A percentile compares a stretch with the other conserved stretches of the same genome.
Conservation (phyloP, 352 stramenopile genomes). For the Phytophthora macrochlamydospora region DNA sequence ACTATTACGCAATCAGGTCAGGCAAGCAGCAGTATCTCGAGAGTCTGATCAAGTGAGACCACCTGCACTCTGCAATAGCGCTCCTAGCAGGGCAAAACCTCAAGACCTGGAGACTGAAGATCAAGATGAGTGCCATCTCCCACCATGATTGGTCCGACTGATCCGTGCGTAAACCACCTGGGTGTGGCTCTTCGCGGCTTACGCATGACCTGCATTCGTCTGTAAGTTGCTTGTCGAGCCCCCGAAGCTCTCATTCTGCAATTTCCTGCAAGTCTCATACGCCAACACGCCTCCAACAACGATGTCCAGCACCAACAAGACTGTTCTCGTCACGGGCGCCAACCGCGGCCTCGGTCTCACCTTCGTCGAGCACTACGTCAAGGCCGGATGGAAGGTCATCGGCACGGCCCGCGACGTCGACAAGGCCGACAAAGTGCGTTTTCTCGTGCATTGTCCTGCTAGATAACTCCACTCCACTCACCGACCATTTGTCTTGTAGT, state of each 20-base stretch:
- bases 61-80: too few relatives aligned
- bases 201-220: neutral
- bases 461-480: neutral
- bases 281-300: neutral
- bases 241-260: neutral
- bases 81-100: too few relatives aligned
- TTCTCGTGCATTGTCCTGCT: neutral
- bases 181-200: neutral
- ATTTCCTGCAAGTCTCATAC: neutral
- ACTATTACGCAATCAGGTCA: too few relatives aligned
- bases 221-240: slow-evolving; percentile 21
- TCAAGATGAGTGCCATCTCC: too few relatives aligned
- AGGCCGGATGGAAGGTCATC: slow-evolving; percentile 53
- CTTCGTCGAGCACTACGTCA: slow-evolving; percentile 47
- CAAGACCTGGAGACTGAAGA: too few relatives aligned
- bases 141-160: too few relatives aligned
- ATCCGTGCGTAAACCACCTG: neutral
- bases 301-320: slow-evolving; percentile 27
- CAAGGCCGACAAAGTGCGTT: slow-evolving; percentile 32
- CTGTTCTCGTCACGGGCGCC: slow-evolving; percentile 54
- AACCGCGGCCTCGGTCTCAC: slow-evolving; percentile 53
- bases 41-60: too few relatives aligned
- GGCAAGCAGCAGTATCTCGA: too few relatives aligned
- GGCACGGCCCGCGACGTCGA: slow-evolving; percentile 32
- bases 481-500: slow-evolving; percentile 10